A percentile compares a stretch with the other conserved stretches of the same genome.
phyloP scores from a whole-genome alignment of 163 green algal species.

The Smithsoniella earleae region DNA sequence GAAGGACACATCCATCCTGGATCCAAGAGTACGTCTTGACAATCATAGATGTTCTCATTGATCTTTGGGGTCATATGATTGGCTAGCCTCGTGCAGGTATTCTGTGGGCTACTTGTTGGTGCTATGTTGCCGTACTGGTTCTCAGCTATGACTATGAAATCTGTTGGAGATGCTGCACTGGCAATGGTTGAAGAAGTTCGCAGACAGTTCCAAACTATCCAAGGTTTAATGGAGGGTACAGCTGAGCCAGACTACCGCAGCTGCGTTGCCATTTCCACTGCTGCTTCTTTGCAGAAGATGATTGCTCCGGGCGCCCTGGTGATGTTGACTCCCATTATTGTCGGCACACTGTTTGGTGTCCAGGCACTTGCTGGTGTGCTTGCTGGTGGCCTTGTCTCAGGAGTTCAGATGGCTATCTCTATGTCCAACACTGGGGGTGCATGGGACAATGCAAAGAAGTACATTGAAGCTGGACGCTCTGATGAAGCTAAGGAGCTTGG shows the following conservation, averaged over 20 bases:
- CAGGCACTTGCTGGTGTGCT: slow-evolving; percentile 84
- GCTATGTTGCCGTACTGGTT: slow-evolving; percentile 95
- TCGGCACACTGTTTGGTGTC: slow-evolving; percentile 75
- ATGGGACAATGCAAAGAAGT: slow-evolving; percentile 99
- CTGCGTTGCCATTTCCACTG: slow-evolving; percentile 95
- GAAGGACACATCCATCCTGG: slow-evolving; percentile 78
- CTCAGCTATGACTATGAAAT: slow-evolving; percentile 97
- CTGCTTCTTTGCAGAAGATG: slow-evolving; percentile 93
- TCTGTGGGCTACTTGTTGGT: slow-evolving; percentile 89
- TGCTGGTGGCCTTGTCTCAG: slow-evolving; percentile 81
- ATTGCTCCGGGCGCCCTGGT: slow-evolving; percentile 87
- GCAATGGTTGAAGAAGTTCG: slow-evolving; percentile 96
- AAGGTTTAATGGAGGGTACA: slow-evolving; percentile 89
- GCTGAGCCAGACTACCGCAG: slow-evolving; percentile 84
- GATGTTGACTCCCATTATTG: slow-evolving; percentile 87
- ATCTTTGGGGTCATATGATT: slow-evolving; percentile 4
- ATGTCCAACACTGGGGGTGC: slow-evolving; percentile 98
- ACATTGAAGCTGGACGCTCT: slow-evolving; percentile 60
- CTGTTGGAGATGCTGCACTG: slow-evolving; percentile 90
- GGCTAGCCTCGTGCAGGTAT: slow-evolving; percentile 58
- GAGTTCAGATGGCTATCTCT: slow-evolving; percentile 96
- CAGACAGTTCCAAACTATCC: slow-evolving; percentile 70
- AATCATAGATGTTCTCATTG: slow-evolving; percentile 16
- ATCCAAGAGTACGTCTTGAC: slow-evolving; percentile 62
- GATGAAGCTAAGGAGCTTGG: slow-evolving; percentile 72